A percentile compares a stretch with the other conserved stretches of the same genome.
phyloP scores from a whole-genome alignment of 371 early-diverging fungal genomes.

The Smittium mucronatum region DNA sequence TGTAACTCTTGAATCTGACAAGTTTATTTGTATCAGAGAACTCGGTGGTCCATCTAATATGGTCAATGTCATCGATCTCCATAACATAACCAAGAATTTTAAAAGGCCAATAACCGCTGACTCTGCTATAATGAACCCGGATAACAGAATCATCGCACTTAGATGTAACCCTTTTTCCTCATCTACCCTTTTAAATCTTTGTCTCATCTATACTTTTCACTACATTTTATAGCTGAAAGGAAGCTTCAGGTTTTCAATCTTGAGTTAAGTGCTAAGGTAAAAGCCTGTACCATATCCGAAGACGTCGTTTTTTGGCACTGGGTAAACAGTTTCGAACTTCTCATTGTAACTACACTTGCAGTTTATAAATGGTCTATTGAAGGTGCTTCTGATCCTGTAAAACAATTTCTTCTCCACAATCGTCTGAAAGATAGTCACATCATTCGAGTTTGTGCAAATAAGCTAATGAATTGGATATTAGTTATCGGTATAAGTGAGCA shows the following conservation, averaged over 20 bases:
- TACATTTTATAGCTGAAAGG: conserved; percentile 50
- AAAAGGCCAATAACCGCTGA: conserved; percentile 93
- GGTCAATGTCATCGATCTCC: conserved; percentile 89
- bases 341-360: conserved; percentile 73
- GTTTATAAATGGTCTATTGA: conserved; percentile 97
- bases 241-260: conserved; percentile 95
- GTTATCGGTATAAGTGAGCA: conserved; percentile 86
- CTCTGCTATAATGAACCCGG: conserved; percentile 96
- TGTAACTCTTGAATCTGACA: conserved; percentile 94
- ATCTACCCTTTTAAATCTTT: neutral
- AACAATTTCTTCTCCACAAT: conserved; percentile 86
- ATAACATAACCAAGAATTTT: conserved; percentile 62
- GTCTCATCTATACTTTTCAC: neutral
- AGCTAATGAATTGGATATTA: conserved; percentile 86
- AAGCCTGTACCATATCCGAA: conserved; percentile 79
- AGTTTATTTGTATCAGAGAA: conserved; percentile 93
- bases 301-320: conserved; percentile 96
- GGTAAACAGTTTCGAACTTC: conserved; percentile 74
- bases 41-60: conserved; percentile 69
- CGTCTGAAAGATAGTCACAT: conserved; percentile 77
- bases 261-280: conserved; percentile 86
- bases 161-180: conserved; percentile 20
- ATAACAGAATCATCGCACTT: conserved; percentile 81
- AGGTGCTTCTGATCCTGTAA: conserved; percentile 67
- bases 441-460: conserved; percentile 83